Conservation (phyloP, 306 rosid species). For the Begonia fuchsioides region DNA sequence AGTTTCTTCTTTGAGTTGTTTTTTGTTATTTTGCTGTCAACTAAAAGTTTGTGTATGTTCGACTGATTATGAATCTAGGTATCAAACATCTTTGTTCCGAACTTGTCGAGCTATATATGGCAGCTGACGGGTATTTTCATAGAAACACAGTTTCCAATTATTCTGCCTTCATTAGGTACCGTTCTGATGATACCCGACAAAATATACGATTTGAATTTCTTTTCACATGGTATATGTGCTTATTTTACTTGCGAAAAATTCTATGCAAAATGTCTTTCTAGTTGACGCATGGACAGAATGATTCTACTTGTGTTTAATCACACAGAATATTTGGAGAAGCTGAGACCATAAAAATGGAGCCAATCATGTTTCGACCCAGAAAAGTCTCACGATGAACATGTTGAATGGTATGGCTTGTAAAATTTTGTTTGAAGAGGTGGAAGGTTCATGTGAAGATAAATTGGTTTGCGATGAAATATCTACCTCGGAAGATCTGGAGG, state of each 20-base stretch:
- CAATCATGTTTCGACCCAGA: conserved; percentile 40
- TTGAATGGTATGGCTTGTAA: conserved; percentile 29
- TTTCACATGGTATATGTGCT: too few relatives aligned
- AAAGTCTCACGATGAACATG: conserved; percentile 32
- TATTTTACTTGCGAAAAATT: background rate
- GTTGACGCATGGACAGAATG: background rate
- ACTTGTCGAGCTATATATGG: conserved; percentile 55
- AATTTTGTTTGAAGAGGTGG: conserved; percentile 19
- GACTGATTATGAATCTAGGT: conserved; percentile 19
- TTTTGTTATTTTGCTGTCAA: background rate
- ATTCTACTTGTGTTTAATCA: conserved; percentile 3
- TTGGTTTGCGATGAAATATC: conserved; percentile 8
- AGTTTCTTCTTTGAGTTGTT: background rate
- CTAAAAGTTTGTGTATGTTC: background rate
- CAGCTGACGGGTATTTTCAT: conserved; percentile 47
- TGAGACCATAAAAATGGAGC: conserved; percentile 35
- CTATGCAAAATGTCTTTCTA: background rate
- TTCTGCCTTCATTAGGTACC: conserved; percentile 46
- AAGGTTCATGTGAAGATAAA: conserved; percentile 18
- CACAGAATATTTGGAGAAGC: conserved; percentile 50
- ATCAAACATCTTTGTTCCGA: conserved; percentile 73
- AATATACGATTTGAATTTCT: too few relatives aligned
- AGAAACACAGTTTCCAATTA: conserved; percentile 37
- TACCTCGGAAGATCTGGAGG: conserved; percentile 25
- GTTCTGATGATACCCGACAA: background rate